Evolutionary conservation across 108 stramenopile genomes (phyloP), one percentile per base, ranked within the genome.

Genomic region (Discostella pseudostelligera): DNA sequence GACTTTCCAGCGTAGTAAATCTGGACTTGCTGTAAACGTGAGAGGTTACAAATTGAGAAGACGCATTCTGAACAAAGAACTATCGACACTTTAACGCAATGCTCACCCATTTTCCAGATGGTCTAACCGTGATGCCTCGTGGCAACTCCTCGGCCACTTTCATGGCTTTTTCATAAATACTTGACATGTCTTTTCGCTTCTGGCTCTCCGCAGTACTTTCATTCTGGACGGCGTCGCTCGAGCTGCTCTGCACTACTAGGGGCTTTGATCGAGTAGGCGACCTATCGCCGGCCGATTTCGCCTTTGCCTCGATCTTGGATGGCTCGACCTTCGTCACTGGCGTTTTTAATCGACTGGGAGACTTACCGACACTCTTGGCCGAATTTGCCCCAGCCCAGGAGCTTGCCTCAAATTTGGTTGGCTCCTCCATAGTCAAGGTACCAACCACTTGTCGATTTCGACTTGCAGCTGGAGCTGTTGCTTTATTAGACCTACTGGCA

Each of bases 1-100:
- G 86, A 87, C 57, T 89, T 92, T 16, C 90, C 90, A 9, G 83
- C 78, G 66, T 84, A 92, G 58, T 92, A 92, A 13, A 89, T 49
- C 44, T 92, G 90, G 10, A 87, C 90, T 82, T 92, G 90, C 69
- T 70, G 55, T 63, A 40, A 29, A 44, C 9, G n/a, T 44, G 8
- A 43, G 43, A 60, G n/a, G 0, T 28, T 32, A 43, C 21, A 21
- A 3, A 37, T 9, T 26, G 59, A 56, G 36, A 4, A 35, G 53
- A 54, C 13, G 13, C 2, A 2, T 32, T 0, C 17, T 1, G n/a
- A 56, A 56, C 35, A 39, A 36, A 32, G 16, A 13, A 60, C 0
- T n/a, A 59, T 0, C 0, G 40, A 22, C 0, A 32, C 3, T 19
- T 32, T 14, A 8, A 7, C 3, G 51, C 8, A 9, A 20, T 1